phyloP scores from a whole-genome alignment of 2,329 filamentous ascomycete genomes.

The Neofusicoccum ribis region DNA sequence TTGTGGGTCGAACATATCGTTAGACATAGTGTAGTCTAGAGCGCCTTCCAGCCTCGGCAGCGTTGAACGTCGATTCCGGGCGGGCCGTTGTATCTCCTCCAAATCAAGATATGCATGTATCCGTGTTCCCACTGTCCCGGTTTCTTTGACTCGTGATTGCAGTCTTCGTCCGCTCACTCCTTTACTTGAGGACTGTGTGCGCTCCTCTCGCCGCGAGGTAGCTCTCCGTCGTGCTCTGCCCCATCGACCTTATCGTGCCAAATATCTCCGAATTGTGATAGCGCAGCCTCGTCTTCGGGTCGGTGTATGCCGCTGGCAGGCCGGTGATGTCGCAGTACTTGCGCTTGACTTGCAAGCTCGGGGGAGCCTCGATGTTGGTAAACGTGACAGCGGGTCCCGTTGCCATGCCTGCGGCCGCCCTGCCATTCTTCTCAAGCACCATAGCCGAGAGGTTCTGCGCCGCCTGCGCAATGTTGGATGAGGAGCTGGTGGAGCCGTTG shows the following conservation, averaged over 20 bases:
- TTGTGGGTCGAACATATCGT: constrained; percentile 75
- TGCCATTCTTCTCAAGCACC: constrained; percentile 76
- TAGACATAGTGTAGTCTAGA: neutral
- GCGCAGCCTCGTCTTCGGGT: constrained; percentile 89
- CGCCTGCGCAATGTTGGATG: constrained; percentile 78
- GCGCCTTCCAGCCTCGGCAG: neutral
- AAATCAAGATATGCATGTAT: neutral
- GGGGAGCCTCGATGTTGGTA: constrained; percentile 94
- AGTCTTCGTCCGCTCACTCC: constrained; percentile 5
- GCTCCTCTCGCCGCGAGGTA: constrained; percentile 89
- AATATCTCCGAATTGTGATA: constrained; percentile 96
- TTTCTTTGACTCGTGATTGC: neutral
- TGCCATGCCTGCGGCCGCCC: constrained; percentile 18
- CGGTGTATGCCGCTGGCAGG: constrained; percentile 83
- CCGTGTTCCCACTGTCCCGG: neutral
- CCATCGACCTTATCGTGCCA: constrained; percentile 73
- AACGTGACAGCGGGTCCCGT: constrained; percentile 75
- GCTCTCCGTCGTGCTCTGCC: constrained; percentile 80
- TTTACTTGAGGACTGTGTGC: constrained; percentile 88
- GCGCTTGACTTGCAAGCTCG: constrained; percentile 74
- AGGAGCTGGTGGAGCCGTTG: constrained; percentile 68
- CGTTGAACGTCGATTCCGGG: neutral
- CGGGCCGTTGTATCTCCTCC: neutral
- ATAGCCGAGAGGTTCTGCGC: constrained; percentile 83
- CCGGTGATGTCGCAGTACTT: constrained; percentile 97